Base-by-base conservation (phyloP, 495 filamentous ascomycete species). In the Penicillium taxi region DNA sequence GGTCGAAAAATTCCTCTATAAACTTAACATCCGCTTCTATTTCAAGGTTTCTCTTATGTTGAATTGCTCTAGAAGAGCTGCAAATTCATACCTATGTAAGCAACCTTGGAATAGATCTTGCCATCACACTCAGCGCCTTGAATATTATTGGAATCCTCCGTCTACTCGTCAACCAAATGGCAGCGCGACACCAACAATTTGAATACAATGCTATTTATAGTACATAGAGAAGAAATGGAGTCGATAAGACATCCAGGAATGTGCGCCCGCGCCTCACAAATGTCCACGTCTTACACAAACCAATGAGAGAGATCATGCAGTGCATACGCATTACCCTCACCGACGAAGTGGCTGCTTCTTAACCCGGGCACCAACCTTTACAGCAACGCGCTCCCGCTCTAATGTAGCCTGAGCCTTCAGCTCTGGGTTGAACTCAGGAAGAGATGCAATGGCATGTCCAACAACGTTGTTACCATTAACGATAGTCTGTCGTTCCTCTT, bases 391-490 rank as follows among this genome's bases (percentile, higher is more conserved):
- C 48, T 66, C 61, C 11, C 59, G 60, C 29, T 66, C 60, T n/a
- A 56, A 52, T 0, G 50, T 41, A 18, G 53, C 62, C 36, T 49
- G 50, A 6, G 51, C 52, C 15, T 46, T 50, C 32, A 63, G 42
- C 0, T 52, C 52, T 21, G 63, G 58, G 45, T 61, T 67, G 32
- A 69, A 41, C 12, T 50, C 36, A 1, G 66, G 66, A 24, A 67
- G 44, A 17, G 35, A 26, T 42, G 52, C 46, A 9, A 52, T 42
- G 3, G 64, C 63, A 13, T 61, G 27, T 2, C 59, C 37, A 31
- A 70, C 39, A 29, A 68, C 42, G 13, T 47, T 13, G 42, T 60
- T 65, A n/a, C 67, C 67, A 39, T 70, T 53, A 5, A 70, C 56
- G 19, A 56, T 39, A 12, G 36, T 45, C 6, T 36, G 30, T 24